Conservation (phyloP, 2,329 filamentous ascomycete genomes). For the Bipolaris cookei region DNA sequence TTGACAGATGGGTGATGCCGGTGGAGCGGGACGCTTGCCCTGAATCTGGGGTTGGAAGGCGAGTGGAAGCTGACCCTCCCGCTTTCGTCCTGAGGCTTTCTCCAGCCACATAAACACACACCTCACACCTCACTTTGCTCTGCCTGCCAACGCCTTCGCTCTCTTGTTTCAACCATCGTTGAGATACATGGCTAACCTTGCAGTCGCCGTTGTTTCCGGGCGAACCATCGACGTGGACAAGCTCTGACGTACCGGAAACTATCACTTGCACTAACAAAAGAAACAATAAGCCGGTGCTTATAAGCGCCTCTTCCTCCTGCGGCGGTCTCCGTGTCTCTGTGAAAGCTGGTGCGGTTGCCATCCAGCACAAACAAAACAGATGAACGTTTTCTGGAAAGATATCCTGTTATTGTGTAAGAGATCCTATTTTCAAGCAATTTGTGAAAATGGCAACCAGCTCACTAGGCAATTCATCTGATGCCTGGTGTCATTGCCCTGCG, state of each 20-base stretch:
- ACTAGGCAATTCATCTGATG: not conserved
- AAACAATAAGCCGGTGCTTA: no score
- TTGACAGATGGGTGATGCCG: not conserved
- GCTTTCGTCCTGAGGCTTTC: not conserved
- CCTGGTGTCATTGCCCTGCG: not conserved
- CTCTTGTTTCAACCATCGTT: not conserved
- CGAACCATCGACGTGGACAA: not conserved
- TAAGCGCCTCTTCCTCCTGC: no score
- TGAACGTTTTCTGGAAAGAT: no score
- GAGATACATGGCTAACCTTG: not conserved
- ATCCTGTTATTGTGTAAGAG: not conserved
- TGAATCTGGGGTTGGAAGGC: not conserved
- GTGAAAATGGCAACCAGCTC: not conserved
- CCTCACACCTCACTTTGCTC: not conserved
- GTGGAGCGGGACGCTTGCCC: not conserved
- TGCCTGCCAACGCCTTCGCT: not conserved
- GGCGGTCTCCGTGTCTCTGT: no score
- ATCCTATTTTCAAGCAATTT: not conserved
- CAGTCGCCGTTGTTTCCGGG: not conserved
- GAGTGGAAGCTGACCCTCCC: not conserved
- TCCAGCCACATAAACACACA: not conserved
- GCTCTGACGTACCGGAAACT: not conserved
- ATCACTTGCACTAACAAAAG: not conserved
- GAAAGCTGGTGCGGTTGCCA: no score
- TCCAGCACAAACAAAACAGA: no score